Evolutionary conservation across 2,329 filamentous ascomycete species (phyloP).

Genomic region (Fusarium newnesense): DNA sequence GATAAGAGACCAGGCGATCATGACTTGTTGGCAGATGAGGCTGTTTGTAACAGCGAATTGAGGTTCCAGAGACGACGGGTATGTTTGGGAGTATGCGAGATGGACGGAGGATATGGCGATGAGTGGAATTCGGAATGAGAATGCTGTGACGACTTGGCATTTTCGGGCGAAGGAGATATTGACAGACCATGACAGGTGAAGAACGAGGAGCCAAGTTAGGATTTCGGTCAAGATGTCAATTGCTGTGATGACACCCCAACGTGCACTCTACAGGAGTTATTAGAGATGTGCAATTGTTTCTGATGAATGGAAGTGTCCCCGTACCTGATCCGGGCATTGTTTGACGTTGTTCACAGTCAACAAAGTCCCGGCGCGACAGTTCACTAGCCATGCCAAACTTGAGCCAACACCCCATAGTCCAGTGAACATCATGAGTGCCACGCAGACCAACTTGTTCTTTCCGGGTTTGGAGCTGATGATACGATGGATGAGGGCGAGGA

Average conservation of each 20-base stretch:
- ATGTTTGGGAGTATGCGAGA: constrained; percentile 6
- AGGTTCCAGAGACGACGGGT: constrained; percentile 17
- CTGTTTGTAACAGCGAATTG: constrained; percentile 32
- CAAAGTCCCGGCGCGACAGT: constrained; percentile 6
- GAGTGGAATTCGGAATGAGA: constrained; percentile 36
- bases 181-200: constrained; percentile 28
- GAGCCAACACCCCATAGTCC: constrained; percentile 19
- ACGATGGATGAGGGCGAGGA: constrained; percentile 36
- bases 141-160: constrained; percentile 30
- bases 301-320: neutral
- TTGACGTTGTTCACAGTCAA: constrained; percentile 12
- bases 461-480: constrained; percentile 34
- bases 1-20: constrained; percentile 35
- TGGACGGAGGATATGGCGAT: constrained; percentile 32
- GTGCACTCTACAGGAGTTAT: constrained; percentile 1
- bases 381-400: constrained; percentile 15
- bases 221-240: constrained; percentile 30
- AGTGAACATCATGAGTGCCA: constrained; percentile 16
- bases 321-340: constrained; percentile 31
- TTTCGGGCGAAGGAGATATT: constrained; percentile 27
- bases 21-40: constrained; percentile 26
- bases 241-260: constrained; percentile 20
- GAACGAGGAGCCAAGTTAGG: constrained; percentile 17
- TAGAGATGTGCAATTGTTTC: neutral
- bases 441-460: constrained; percentile 18